phyloP scores from a whole-genome alignment of 2,329 filamentous ascomycete species.

The Diaporthe ampelina region DNA sequence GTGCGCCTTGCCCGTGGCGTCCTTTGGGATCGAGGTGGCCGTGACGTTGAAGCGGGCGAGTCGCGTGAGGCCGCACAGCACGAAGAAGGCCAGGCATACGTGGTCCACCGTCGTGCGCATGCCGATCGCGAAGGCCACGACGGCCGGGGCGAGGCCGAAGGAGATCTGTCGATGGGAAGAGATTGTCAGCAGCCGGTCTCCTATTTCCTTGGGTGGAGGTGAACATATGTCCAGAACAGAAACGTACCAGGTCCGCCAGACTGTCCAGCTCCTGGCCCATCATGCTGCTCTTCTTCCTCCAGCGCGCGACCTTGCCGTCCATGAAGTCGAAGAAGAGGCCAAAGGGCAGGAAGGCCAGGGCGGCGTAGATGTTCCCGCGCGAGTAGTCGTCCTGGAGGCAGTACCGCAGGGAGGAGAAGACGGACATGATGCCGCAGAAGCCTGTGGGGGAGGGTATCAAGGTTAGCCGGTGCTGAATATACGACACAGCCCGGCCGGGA shows the following conservation, averaged over 20 bases:
- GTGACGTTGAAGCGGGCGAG: slow-evolving; percentile 99
- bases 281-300: slow-evolving; percentile 95
- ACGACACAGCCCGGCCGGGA: not conserved
- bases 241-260: slow-evolving; percentile 87
- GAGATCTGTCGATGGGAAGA: slow-evolving; percentile 76
- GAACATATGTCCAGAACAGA: not conserved
- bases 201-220: not conserved
- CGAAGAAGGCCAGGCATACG: slow-evolving; percentile 85
- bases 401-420: slow-evolving; percentile 96
- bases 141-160: slow-evolving; percentile 92
- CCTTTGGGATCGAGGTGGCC: slow-evolving; percentile 89
- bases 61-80: slow-evolving; percentile 92
- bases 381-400: slow-evolving; percentile 77
- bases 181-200: not conserved
- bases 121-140: slow-evolving; percentile 89
- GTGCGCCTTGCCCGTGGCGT: slow-evolving; percentile 88
- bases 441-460: slow-evolving; percentile 58
- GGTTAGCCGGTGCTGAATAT: slow-evolving; percentile 27
- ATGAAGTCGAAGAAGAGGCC: slow-evolving; percentile 98
- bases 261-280: slow-evolving; percentile 99
- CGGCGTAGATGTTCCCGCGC: slow-evolving; percentile 81
- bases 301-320: slow-evolving; percentile 95
- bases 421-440: slow-evolving; percentile 92
- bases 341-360: slow-evolving; percentile 89
- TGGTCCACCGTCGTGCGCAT: slow-evolving; percentile 89